Base-by-base conservation (phyloP, 306 rosid species). In the Rubus idaeus region DNA sequence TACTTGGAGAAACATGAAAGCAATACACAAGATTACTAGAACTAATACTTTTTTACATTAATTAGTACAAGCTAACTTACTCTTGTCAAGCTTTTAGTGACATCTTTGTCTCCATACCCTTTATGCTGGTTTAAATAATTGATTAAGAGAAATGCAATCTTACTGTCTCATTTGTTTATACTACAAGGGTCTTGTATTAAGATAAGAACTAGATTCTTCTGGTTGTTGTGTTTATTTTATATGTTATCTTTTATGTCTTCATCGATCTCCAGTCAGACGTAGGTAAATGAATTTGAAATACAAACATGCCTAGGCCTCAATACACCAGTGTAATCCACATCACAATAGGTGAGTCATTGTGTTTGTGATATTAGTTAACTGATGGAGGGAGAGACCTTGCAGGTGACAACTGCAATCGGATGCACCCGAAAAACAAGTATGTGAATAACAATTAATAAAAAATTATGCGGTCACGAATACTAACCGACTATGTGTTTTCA, bases 151-250 rank as follows among this genome's bases (percentile, higher is more conserved):
- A 72, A 39, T 62, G 70, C 69, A 60, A 60, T 50, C 8, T 58
- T 60, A 57, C 30, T 67, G 52, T 71, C 68, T 62, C 72, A 46
- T 68, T 78, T 80, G 46, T 52, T 81, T 73, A 8, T 42, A 70
- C 70, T 0, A 18, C 68, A 70, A 80, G 71, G 75, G 75, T 68
- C 58, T 74, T 35, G 44, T 41, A 78, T 77, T 68, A n/a, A 44
- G 78, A 71, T 79, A 77, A 73, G 85, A 83, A 84, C 84, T 83
- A 56, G 88, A 83, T 89, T 79, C 85, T 75, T 75, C 9, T 79
- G 68, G 56, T 77, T 78, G 78, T 49, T 68, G 44, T 68, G 51
- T 41, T 13, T 66, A 12, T 75, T 82, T 77, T 70, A 69, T 10
- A 53, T 61, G 66, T 76, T 78, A 62, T 84, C 63, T 17, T 81